A percentile compares a stretch with the other conserved stretches of the same genome.
These are phyloP conservation scores for Samsoniella hepiali DNA, from an alignment of 2,329 filamentous ascomycete genomes.

Conservation along the genomic window DNA sequence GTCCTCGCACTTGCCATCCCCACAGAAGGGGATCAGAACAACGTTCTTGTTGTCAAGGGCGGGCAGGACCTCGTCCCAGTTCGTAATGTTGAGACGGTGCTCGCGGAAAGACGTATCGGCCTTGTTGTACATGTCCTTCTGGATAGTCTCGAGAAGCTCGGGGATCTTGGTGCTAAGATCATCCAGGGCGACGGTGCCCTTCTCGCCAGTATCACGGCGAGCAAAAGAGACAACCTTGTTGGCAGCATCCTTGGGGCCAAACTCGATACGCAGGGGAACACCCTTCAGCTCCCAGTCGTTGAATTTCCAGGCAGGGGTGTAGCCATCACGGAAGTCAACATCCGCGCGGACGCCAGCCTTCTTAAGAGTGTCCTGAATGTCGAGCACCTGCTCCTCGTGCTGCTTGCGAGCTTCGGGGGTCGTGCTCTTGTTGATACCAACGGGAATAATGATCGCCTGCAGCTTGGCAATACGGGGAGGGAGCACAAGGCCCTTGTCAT, in stretches of 20 bases:
- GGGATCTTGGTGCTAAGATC: slow-evolving; percentile 73
- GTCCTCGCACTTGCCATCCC: slow-evolving; percentile 80
- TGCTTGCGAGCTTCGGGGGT: slow-evolving; percentile 73
- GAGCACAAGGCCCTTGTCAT: slow-evolving; percentile 91
- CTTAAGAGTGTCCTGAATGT: slow-evolving; percentile 65
- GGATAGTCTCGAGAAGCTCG: slow-evolving; percentile 82
- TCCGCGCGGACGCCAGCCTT: slow-evolving; percentile 74
- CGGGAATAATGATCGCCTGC: slow-evolving; percentile 84
- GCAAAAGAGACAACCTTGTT: slow-evolving; percentile 81
- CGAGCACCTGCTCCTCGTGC: slow-evolving; percentile 72
- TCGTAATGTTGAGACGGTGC: slow-evolving; percentile 75
- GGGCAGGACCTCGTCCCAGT: slow-evolving; percentile 90
- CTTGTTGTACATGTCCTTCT: slow-evolving; percentile 73
- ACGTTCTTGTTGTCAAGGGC: slow-evolving; percentile 90
- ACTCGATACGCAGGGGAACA: slow-evolving; percentile 89
- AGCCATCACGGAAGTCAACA: slow-evolving; percentile 81
- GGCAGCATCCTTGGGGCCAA: slow-evolving; percentile 89
- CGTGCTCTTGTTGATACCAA: slow-evolving; percentile 88
- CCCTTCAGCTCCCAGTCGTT: slow-evolving; percentile 98
- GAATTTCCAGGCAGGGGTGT: slow-evolving; percentile 97
- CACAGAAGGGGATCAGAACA: slow-evolving; percentile 85
- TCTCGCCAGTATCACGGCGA: slow-evolving; percentile 82
- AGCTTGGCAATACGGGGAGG: slow-evolving; percentile 85
- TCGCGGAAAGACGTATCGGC: slow-evolving; percentile 75
- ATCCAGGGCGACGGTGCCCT: slow-evolving; percentile 73